phyloP scores from a whole-genome alignment of 257 asterid species.

The Solanum peruvianum region DNA sequence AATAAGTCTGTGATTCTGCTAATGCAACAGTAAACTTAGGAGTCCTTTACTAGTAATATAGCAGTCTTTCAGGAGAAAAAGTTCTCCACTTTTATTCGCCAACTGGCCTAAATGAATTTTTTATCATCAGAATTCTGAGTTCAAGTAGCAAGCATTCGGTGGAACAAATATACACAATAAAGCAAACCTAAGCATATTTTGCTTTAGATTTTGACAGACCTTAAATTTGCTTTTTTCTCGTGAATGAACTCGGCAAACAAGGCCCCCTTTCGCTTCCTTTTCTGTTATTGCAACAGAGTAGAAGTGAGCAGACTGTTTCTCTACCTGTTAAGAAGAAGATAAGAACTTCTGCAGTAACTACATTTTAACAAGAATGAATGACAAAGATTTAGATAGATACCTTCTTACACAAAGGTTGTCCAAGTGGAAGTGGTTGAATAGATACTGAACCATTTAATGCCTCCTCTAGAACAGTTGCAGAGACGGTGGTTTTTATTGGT shows the following conservation, averaged over 20 bases:
- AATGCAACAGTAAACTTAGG: background rate
- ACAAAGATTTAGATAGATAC: constrained; percentile 19
- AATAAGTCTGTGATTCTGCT: background rate
- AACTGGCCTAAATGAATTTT: background rate
- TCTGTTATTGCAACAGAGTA: constrained; percentile 83
- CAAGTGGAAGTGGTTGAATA: constrained; percentile 57
- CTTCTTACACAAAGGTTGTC: constrained; percentile 73
- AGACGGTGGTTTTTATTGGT: constrained; percentile 88
- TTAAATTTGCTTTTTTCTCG: constrained; percentile 89
- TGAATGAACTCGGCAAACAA: constrained; percentile 78
- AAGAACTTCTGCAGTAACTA: constrained; percentile 10
- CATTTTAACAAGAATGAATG: background rate
- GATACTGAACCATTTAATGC: constrained; percentile 78
- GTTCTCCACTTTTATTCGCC: background rate
- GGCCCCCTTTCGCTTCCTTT: constrained; percentile 71
- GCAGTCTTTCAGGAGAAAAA: background rate
- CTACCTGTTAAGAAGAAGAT: constrained; percentile 57
- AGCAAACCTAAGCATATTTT: background rate
- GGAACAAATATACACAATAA: background rate
- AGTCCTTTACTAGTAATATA: background rate
- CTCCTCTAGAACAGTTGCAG: constrained; percentile 94
- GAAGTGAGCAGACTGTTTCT: constrained; percentile 94
- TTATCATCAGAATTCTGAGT: background rate
- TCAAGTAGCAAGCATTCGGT: background rate
- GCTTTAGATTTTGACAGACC: constrained; percentile 23